Percentiles rank a stretch among this genome's conserved stretches.
Evolutionary conservation across 345 rosid species (phyloP).

Genomic region (Arabis alpina): DNA sequence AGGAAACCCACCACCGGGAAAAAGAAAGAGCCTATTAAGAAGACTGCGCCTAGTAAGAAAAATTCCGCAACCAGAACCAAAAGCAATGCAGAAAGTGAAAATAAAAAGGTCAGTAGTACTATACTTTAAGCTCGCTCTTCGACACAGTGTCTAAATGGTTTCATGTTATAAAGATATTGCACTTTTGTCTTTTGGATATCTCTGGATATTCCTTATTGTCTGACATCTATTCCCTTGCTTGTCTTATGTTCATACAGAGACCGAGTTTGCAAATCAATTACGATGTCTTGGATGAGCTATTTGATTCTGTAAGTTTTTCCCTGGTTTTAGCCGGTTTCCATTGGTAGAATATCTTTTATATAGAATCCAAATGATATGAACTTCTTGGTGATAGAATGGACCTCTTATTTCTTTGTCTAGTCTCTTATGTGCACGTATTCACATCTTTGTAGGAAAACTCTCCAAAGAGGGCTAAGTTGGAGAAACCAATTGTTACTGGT

Average conservation of each 20-base stretch:
- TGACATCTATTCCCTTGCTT: neutral
- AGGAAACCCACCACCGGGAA: constrained; percentile 18
- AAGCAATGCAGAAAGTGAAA: constrained; percentile 32
- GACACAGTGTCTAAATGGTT: constrained; percentile 8
- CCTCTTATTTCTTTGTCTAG: constrained; percentile 20
- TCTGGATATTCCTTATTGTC: constrained; percentile 11
- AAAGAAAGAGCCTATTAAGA: constrained; percentile 41
- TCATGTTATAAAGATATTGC: neutral
- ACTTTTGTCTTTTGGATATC: neutral
- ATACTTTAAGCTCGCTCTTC: constrained; percentile 8
- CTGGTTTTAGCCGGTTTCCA: neutral
- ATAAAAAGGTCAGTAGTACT: constrained; percentile 29
- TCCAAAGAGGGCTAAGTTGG: constrained; percentile 32
- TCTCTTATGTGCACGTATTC: constrained; percentile 21
- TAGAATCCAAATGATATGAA: neutral
- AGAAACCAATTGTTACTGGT: constrained; percentile 12
- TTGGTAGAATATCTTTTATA: neutral
- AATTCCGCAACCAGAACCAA: constrained; percentile 1
- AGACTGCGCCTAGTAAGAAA: constrained; percentile 32
- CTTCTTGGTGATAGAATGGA: neutral
- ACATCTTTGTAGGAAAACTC: constrained; percentile 39
- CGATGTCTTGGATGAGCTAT: constrained; percentile 40
- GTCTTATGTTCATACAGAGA: constrained; percentile 31
- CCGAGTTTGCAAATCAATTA: constrained; percentile 34
- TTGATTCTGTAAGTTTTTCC: constrained; percentile 40